These are phyloP conservation scores for Lactuca sativa DNA, from an alignment of 129 eudicot species.

Conservation along the genomic window DNA sequence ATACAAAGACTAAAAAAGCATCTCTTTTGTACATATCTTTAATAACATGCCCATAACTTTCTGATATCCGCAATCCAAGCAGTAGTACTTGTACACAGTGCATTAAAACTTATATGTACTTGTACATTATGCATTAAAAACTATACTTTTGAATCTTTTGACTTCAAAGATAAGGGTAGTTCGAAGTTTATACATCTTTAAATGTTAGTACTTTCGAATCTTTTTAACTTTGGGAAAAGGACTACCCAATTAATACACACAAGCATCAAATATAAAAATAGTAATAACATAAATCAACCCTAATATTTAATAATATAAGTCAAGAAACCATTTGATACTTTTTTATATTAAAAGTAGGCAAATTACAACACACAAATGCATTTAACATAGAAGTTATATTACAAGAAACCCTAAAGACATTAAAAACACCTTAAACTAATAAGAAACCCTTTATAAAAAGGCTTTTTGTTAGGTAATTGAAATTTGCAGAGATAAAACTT, in stretches of 20 bases:
- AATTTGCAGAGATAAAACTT: constrained; percentile 1
- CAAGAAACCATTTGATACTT: not conserved
- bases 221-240: constrained; percentile 14
- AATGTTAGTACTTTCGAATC: constrained; percentile 1
- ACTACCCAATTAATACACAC: constrained; percentile 8
- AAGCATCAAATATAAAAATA: not conserved
- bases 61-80: not conserved
- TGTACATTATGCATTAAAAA: constrained; percentile 6
- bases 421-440: constrained; percentile 4
- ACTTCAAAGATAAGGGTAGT: not conserved
- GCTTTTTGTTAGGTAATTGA: constrained; percentile 23
- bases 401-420: constrained; percentile 26
- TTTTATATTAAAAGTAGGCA: constrained; percentile 10
- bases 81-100: constrained; percentile 20
- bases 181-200: not conserved
- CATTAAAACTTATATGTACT: not conserved
- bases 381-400: constrained; percentile 25
- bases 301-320: not conserved
- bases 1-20: constrained; percentile 25
- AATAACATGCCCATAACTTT: constrained; percentile 27
- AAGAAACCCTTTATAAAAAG: not conserved
- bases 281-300: not conserved
- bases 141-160: not conserved
- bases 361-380: constrained; percentile 24
- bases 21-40: constrained; percentile 28